phyloP scores from a whole-genome alignment of 371 early-diverging fungal genomes.

The Circinella minor region DNA sequence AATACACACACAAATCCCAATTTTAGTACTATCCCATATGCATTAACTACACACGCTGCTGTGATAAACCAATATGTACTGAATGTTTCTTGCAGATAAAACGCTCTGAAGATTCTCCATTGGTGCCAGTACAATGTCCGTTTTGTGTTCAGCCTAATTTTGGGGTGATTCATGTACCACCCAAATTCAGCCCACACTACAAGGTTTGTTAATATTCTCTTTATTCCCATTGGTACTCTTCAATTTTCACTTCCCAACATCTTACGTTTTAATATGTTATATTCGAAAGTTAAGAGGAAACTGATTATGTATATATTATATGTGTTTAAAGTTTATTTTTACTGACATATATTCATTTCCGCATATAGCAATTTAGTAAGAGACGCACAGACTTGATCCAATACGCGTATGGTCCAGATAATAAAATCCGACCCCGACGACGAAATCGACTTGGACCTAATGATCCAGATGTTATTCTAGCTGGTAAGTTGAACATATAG shows the following conservation, averaged over 20 bases:
- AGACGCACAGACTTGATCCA: slow-evolving; percentile 6
- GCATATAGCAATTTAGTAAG: slow-evolving; percentile 5
- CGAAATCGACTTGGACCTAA: slow-evolving; percentile 2
- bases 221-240: background rate
- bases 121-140: slow-evolving; percentile 75
- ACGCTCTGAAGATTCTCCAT: slow-evolving; percentile 64
- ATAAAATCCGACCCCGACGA: slow-evolving; percentile 8
- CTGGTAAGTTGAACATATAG: background rate
- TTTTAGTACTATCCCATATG: slow-evolving; percentile 87
- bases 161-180: slow-evolving; percentile 77
- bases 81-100: slow-evolving; percentile 95
- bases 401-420: slow-evolving; percentile 5
- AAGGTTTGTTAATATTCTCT: background rate
- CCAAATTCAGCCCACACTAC: slow-evolving; percentile 23
- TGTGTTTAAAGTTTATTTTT: too few species aligned
- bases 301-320: too few species aligned
- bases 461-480: slow-evolving; percentile 9
- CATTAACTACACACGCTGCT: slow-evolving; percentile 92
- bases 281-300: too few species aligned
- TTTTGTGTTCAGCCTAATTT: slow-evolving; percentile 87
- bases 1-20: background rate
- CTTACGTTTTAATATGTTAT: too few species aligned
- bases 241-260: background rate
- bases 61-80: slow-evolving; percentile 94
- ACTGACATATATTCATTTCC: background rate